phyloP scores from a whole-genome alignment of 1,284 basidiomycete species.

The Cutaneotrichosporon sp. region DNA sequence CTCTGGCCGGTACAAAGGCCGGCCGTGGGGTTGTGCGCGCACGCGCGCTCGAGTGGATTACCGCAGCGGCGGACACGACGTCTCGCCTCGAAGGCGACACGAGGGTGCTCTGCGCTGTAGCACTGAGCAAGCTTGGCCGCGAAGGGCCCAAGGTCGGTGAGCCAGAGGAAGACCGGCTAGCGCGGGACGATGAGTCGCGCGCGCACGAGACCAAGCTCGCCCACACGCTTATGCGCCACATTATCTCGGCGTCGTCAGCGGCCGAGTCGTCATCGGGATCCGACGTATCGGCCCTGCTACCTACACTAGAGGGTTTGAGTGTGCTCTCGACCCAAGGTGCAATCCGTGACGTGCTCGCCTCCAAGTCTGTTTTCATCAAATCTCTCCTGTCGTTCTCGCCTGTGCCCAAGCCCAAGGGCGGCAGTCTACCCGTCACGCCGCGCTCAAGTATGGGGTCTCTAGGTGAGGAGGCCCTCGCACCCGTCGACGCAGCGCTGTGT shows the following conservation, averaged over 20 bases:
- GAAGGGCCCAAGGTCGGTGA: constrained; percentile 54
- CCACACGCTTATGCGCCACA: constrained; percentile 56
- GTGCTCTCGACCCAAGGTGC: constrained; percentile 65
- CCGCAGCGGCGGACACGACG: constrained; percentile 44
- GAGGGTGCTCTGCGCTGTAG: constrained; percentile 59
- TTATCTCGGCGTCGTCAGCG: constrained; percentile 31
- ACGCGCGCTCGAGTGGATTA: constrained; percentile 42
- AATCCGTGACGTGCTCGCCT: constrained; percentile 62
- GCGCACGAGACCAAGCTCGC: constrained; percentile 54
- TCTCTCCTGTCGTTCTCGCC: constrained; percentile 55
- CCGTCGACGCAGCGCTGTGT: constrained; percentile 51
- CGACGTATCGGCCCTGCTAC: constrained; percentile 39
- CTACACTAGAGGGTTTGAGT: constrained; percentile 74
- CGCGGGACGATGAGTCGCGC: constrained; percentile 18
- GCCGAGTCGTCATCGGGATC: constrained; percentile 3
- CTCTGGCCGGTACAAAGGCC: constrained; percentile 64
- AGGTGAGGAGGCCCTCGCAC: constrained; percentile 17
- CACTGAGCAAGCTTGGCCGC: constrained; percentile 68
- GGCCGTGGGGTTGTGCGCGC: constrained; percentile 60
- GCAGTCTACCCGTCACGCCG: constrained; percentile 55
- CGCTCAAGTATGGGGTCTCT: constrained; percentile 26
- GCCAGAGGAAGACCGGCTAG: constrained; percentile 33
- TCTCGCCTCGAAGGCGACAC: constrained; percentile 30
- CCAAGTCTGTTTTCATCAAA: constrained; percentile 56
- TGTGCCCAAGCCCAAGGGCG: constrained; percentile 21